A percentile compares a stretch with the other conserved stretches of the same genome.
These are phyloP conservation scores for Marasmius tenuissimus DNA, from an alignment of 1,284 basidiomycete species.

Conservation along the genomic window DNA sequence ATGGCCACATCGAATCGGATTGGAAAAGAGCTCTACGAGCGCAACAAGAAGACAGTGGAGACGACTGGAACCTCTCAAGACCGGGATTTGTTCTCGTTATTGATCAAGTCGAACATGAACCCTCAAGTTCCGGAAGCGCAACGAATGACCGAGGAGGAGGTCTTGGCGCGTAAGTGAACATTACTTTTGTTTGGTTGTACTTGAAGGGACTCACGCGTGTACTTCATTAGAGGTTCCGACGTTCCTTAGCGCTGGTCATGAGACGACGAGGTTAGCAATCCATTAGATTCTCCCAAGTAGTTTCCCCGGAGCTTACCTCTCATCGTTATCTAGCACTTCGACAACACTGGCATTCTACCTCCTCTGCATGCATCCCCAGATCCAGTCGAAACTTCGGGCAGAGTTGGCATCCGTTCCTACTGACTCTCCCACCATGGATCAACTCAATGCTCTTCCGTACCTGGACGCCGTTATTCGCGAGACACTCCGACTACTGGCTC, in stretches of 20 bases:
- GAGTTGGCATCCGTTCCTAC: conserved; percentile 55
- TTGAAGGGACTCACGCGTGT: conserved; percentile 10
- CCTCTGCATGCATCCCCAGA: conserved; percentile 50
- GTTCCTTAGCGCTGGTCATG: neutral
- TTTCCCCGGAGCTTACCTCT: too few species aligned
- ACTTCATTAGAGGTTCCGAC: neutral
- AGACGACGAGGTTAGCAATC: neutral
- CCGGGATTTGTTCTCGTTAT: neutral
- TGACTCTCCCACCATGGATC: conserved; percentile 60
- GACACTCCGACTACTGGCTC: conserved; percentile 62
- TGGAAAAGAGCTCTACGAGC: neutral
- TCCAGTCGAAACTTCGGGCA: conserved; percentile 67
- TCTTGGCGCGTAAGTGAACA: neutral
- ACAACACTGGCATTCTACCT: conserved; percentile 65
- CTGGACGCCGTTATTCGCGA: conserved; percentile 71
- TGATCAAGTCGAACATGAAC: neutral
- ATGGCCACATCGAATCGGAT: conserved; percentile 14
- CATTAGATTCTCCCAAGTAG: neutral
- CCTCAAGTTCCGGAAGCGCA: neutral
- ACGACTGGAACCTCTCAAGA: neutral
- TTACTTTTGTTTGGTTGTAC: neutral
- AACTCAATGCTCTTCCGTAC: conserved; percentile 58
- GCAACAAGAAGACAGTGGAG: neutral
- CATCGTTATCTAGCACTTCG: conserved; percentile 33
- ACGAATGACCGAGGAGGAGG: neutral